A percentile compares a stretch with the other conserved stretches of the same genome.
Evolutionary conservation across 1,284 basidiomycete species (phyloP).

Genomic region (Sanghuangporus baumii): DNA sequence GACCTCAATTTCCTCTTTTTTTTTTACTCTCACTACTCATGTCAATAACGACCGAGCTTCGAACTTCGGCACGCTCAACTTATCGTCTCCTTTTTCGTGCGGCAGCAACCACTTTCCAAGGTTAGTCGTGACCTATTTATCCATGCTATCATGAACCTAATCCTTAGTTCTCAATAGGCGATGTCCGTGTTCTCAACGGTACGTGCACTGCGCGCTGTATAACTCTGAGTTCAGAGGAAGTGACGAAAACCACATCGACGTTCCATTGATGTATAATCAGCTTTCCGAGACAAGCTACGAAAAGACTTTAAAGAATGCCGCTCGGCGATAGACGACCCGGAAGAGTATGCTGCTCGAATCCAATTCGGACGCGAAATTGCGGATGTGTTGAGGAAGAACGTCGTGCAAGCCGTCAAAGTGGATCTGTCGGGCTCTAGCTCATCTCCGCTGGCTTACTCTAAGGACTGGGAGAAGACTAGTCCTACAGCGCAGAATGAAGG

Average conservation of each 20-base stretch:
- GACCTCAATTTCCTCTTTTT: no score
- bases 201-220: not conserved
- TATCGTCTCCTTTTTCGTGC: slow-evolving; percentile 66
- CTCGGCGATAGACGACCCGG: slow-evolving; percentile 35
- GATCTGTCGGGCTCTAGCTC: slow-evolving; percentile 13
- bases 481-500: slow-evolving; percentile 20
- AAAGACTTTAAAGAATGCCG: slow-evolving; percentile 39
- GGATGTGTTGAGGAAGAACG: slow-evolving; percentile 58
- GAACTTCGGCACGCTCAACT: slow-evolving; percentile 56
- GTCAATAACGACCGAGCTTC: slow-evolving; percentile 22
- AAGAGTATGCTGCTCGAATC: slow-evolving; percentile 47
- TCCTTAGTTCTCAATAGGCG: slow-evolving; percentile 35
- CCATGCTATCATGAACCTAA: not conserved
- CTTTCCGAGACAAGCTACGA: slow-evolving; percentile 65
- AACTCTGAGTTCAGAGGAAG: not conserved
- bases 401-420: slow-evolving; percentile 61
- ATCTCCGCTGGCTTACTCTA: no score
- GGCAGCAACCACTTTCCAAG: slow-evolving; percentile 58
- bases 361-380: slow-evolving; percentile 60
- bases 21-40: not conserved
- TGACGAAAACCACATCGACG: slow-evolving; percentile 4
- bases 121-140: slow-evolving; percentile 30
- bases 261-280: slow-evolving; percentile 30
- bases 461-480: not conserved
- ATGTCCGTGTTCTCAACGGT: slow-evolving; percentile 51